Evolutionary conservation across 208 protist species (phyloP).

Genomic region (Trypanosoma conorhini): DNA sequence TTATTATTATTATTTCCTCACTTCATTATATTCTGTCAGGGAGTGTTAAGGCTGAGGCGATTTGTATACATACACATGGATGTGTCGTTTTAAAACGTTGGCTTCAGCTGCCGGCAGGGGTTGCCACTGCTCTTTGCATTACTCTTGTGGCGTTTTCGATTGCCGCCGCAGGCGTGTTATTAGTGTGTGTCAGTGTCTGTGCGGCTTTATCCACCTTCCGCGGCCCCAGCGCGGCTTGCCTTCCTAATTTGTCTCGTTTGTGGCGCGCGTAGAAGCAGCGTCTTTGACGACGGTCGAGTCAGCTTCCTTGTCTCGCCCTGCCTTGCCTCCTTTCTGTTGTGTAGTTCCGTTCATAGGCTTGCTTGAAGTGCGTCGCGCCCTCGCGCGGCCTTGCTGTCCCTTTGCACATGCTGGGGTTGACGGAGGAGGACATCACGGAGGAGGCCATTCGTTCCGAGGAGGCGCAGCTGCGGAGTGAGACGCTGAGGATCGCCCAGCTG

Average conservation of each 20-base stretch:
- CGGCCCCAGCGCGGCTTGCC: too few relatives aligned
- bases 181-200: not conserved
- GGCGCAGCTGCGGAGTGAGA: constrained; percentile 33
- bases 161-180: too few relatives aligned
- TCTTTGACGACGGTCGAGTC: not conserved
- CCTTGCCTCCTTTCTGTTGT: not conserved
- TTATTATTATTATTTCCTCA: too few relatives aligned
- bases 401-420: constrained; percentile 16
- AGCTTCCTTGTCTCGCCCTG: not conserved
- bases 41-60: too few relatives aligned
- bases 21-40: too few relatives aligned
- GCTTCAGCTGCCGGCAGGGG: too few relatives aligned
- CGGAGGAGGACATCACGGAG: constrained; percentile 41
- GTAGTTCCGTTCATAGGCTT: not conserved
- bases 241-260: not conserved
- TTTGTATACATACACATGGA: too few relatives aligned
- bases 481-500: constrained; percentile 48
- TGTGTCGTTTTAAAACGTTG: too few relatives aligned
- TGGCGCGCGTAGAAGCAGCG: not conserved
- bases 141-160: too few relatives aligned
- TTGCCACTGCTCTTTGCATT: too few relatives aligned
- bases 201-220: not conserved
- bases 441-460: constrained; percentile 46
- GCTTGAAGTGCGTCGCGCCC: too few relatives aligned
- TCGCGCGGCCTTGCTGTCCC: not conserved